A percentile compares a stretch with the other conserved stretches of the same genome.
These are phyloP conservation scores for Colletotrichum incanum DNA, from an alignment of 2,329 filamentous ascomycete species.

Conservation along the genomic window DNA sequence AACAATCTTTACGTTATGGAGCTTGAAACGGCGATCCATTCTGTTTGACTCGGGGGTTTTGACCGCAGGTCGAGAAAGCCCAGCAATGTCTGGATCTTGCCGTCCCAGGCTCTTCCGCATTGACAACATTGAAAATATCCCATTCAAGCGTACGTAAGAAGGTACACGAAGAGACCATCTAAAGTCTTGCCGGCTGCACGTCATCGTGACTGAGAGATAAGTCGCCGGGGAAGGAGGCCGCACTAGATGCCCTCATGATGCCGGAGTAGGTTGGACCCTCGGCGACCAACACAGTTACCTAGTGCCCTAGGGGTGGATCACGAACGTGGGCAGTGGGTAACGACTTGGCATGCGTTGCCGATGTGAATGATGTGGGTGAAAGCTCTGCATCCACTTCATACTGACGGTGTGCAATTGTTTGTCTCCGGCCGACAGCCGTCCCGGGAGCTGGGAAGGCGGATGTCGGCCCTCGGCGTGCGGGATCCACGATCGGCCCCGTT, in stretches of 20 bases:
- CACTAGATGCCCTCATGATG: slow-evolving; percentile 25
- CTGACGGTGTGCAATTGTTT: slow-evolving; percentile 16
- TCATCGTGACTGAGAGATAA: slow-evolving; percentile 1
- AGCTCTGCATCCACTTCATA: slow-evolving; percentile 5
- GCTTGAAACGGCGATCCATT: slow-evolving; percentile 24
- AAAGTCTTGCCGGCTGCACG: not conserved
- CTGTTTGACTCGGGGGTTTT: not conserved
- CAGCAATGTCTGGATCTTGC: not conserved
- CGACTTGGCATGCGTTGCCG: slow-evolving; percentile 24
- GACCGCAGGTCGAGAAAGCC: not conserved
- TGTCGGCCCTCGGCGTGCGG: slow-evolving; percentile 26
- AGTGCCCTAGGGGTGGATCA: slow-evolving; percentile 31
- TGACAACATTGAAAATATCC: not conserved
- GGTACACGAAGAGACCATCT: not conserved
- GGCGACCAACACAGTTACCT: slow-evolving; percentile 22
- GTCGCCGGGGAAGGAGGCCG: slow-evolving; percentile 19
- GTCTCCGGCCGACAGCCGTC: slow-evolving; percentile 34
- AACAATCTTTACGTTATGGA: slow-evolving; percentile 21
- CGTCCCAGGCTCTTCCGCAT: slow-evolving; percentile 7
- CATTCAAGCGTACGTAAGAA: not conserved
- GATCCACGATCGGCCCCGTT: slow-evolving; percentile 37
- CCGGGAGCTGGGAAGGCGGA: slow-evolving; percentile 20
- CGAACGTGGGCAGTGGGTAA: slow-evolving; percentile 2
- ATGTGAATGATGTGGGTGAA: slow-evolving; percentile 12
- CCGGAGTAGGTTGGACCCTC: slow-evolving; percentile 20